phyloP scores from a whole-genome alignment of 805 yeast species.

The Phaffomyces thermotolerans region DNA sequence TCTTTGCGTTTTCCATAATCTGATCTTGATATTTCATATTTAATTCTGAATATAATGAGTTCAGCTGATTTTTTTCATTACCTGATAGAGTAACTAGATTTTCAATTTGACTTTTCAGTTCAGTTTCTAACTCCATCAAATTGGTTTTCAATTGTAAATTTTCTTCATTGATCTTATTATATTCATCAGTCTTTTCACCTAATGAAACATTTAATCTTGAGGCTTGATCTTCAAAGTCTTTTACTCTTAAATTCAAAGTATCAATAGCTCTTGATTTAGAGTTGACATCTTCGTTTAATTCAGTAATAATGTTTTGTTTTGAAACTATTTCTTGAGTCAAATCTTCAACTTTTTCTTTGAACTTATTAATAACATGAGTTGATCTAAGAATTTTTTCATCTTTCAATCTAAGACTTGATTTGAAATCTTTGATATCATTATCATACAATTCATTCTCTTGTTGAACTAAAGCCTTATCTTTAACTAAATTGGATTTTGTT shows the following conservation, averaged over 20 bases:
- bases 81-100: no score
- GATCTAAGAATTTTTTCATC: constrained; percentile 13
- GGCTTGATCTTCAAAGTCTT: constrained; percentile 17
- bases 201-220: constrained; percentile 6
- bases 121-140: not conserved
- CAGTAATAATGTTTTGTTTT: constrained; percentile 7
- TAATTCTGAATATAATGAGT: not conserved
- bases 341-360: constrained; percentile 16
- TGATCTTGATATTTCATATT: not conserved
- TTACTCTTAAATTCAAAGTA: constrained; percentile 7
- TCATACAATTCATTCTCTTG: constrained; percentile 17
- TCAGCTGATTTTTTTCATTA: no score
- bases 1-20: no score
- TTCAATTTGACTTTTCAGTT: not conserved
- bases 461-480: constrained; percentile 15
- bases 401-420: constrained; percentile 7
- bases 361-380: constrained; percentile 14
- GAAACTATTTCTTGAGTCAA: constrained; percentile 6
- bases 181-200: constrained; percentile 7
- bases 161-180: constrained; percentile 5
- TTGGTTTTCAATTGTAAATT: not conserved
- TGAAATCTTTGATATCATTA: constrained; percentile 13
- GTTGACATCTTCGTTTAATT: constrained; percentile 9
- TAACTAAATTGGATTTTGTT: constrained; percentile 14
- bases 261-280: constrained; percentile 15